A percentile compares a stretch with the other conserved stretches of the same genome.
These are phyloP conservation scores for Nemania serpens DNA, from an alignment of 2,329 filamentous ascomycete species.

Conservation along the genomic window DNA sequence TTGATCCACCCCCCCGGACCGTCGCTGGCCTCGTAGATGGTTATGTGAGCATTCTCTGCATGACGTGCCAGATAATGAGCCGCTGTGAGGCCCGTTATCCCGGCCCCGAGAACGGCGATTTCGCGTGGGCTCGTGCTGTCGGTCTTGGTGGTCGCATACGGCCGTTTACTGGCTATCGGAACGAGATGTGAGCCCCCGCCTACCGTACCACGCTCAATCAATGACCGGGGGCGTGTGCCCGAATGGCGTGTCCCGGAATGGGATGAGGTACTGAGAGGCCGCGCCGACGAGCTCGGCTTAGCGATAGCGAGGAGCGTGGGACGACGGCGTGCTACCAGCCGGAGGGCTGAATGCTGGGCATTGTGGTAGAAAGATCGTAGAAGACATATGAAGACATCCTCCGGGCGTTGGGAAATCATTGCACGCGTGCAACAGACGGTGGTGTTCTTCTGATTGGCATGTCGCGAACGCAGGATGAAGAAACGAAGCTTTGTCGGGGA, in stretches of 20 bases:
- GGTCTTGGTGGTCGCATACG: constrained; percentile 28
- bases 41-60: constrained; percentile 71
- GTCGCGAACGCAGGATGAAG: too few relatives aligned
- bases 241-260: constrained; percentile 8
- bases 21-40: constrained; percentile 74
- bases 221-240: constrained; percentile 1
- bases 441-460: too few relatives aligned
- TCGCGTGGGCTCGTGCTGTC: constrained; percentile 35
- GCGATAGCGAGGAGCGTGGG: constrained; percentile 20
- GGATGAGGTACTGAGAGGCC: constrained; percentile 30
- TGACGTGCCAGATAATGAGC: constrained; percentile 77
- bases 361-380: constrained; percentile 35
- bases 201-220: constrained; percentile 13
- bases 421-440: constrained; percentile 23
- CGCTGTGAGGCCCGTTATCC: constrained; percentile 79
- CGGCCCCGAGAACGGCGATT: constrained; percentile 76
- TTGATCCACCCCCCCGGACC: constrained; percentile 84
- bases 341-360: constrained; percentile 29
- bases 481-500: too few relatives aligned
- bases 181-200: constrained; percentile 1
- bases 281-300: constrained; percentile 22
- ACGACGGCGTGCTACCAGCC: constrained; percentile 17
- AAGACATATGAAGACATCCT: constrained; percentile 38
- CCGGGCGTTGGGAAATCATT: constrained; percentile 38
- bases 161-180: constrained; percentile 7